Conservation (phyloP, 768 basidiomycete genomes). For the Suillus brevipes region DNA sequence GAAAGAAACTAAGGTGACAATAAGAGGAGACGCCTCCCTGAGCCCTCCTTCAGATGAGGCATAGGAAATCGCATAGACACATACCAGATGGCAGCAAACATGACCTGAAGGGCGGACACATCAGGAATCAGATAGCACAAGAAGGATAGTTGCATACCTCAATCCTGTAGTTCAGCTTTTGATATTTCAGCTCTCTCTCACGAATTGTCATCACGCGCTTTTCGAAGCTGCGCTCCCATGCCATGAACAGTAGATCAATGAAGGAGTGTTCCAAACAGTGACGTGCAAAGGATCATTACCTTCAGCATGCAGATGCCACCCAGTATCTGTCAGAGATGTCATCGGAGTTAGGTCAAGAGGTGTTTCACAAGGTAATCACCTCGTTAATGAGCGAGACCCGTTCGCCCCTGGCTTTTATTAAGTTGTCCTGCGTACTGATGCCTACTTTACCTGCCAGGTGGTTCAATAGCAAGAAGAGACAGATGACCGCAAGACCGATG, state of each 20-base stretch:
- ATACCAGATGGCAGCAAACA: conserved; percentile 1
- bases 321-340: conserved; percentile 48
- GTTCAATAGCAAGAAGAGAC: conserved; percentile 74
- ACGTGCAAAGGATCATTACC: conserved; percentile 21
- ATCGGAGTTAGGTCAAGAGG: not conserved
- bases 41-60: not conserved
- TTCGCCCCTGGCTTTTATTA: conserved; percentile 92
- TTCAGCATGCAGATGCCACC: conserved; percentile 93
- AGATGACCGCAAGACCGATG: conserved; percentile 75
- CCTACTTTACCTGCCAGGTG: conserved; percentile 83
- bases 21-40: conserved; percentile 50
- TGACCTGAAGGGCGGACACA: conserved; percentile 23
- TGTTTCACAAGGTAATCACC: conserved; percentile 26
- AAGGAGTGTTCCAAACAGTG: not conserved
- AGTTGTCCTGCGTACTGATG: conserved; percentile 73
- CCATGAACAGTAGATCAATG: conserved; percentile 70
- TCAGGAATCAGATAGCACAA: conserved; percentile 1
- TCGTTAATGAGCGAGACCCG: conserved; percentile 92
- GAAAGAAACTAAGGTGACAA: conserved; percentile 62
- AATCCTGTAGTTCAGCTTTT: conserved; percentile 83
- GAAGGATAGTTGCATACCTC: conserved; percentile 49
- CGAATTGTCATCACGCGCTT: conserved; percentile 68
- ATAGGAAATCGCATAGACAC: not conserved
- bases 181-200: conserved; percentile 79
- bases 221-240: conserved; percentile 92